phyloP scores from a whole-genome alignment of 306 rosid genomes.

The Trichosanthes cucumerina region DNA sequence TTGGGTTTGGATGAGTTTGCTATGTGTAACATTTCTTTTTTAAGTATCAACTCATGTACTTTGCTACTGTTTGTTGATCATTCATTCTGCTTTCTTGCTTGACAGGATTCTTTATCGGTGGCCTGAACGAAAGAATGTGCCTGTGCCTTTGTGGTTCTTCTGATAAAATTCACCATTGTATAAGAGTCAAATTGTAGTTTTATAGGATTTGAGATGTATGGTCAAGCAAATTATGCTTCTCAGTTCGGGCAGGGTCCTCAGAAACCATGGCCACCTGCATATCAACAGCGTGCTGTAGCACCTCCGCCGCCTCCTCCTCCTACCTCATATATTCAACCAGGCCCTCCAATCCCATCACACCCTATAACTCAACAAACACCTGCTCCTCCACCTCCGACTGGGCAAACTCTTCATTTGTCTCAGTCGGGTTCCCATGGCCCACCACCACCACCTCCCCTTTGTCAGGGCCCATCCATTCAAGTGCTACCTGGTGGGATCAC shows the following conservation, averaged over 20 bases:
- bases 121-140: constrained; percentile 9
- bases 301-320: constrained; percentile 19
- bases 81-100: background rate
- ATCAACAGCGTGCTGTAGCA: constrained; percentile 35
- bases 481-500: constrained; percentile 21
- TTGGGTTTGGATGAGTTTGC: background rate
- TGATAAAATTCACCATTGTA: background rate
- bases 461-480: constrained; percentile 27
- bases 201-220: constrained; percentile 37
- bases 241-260: constrained; percentile 36
- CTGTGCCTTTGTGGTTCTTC: constrained; percentile 19
- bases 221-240: constrained; percentile 44
- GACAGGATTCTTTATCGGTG: constrained; percentile 5
- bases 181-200: background rate
- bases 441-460: constrained; percentile 16
- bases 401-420: constrained; percentile 25
- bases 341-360: constrained; percentile 9
- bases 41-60: background rate
- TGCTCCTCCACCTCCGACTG: constrained; percentile 26
- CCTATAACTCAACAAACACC: constrained; percentile 18
- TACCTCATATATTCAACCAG: constrained; percentile 7
- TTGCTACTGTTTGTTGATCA: background rate
- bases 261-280: constrained; percentile 28
- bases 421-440: constrained; percentile 32
- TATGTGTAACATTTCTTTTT: background rate